phyloP scores from a whole-genome alignment of 2,329 filamentous ascomycete genomes.

The Cadophora sp. region DNA sequence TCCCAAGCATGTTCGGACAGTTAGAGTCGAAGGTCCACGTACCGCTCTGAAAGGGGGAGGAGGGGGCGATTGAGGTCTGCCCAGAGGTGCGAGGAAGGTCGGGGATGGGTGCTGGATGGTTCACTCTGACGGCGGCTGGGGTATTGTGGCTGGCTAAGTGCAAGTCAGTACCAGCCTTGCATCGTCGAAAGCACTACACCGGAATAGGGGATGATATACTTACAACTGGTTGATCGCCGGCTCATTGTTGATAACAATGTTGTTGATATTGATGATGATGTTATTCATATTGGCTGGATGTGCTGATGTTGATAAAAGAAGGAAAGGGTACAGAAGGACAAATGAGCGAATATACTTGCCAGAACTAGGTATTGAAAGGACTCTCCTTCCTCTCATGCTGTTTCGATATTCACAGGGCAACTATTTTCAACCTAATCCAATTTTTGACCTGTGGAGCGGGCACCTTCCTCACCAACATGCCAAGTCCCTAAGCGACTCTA shows the following conservation, averaged over 20 bases:
- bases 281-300: constrained; percentile 6
- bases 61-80: constrained; percentile 5
- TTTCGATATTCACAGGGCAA: constrained; percentile 3
- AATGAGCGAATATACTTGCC: constrained; percentile 4
- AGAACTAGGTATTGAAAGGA: constrained; percentile 7
- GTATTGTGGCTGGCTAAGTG: constrained; percentile 8
- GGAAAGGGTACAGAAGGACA: too few relatives aligned
- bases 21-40: constrained; percentile 5
- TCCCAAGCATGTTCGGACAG: constrained; percentile 5
- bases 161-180: constrained; percentile 3
- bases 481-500: not conserved
- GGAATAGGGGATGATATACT: constrained; percentile 5
- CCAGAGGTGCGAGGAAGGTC: constrained; percentile 1
- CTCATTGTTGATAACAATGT: constrained; percentile 7
- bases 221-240: constrained; percentile 6
- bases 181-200: constrained; percentile 5
- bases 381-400: constrained; percentile 6
- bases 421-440: constrained; percentile 4
- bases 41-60: not conserved
- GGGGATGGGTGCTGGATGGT: constrained; percentile 3
- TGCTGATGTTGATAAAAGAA: constrained; percentile 7
- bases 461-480: not conserved
- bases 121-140: constrained; percentile 7
- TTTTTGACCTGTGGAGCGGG: constrained; percentile 6
- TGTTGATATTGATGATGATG: constrained; percentile 7